Conservation (phyloP, 2,329 filamentous ascomycete genomes). For the Geosmithia putterillii region DNA sequence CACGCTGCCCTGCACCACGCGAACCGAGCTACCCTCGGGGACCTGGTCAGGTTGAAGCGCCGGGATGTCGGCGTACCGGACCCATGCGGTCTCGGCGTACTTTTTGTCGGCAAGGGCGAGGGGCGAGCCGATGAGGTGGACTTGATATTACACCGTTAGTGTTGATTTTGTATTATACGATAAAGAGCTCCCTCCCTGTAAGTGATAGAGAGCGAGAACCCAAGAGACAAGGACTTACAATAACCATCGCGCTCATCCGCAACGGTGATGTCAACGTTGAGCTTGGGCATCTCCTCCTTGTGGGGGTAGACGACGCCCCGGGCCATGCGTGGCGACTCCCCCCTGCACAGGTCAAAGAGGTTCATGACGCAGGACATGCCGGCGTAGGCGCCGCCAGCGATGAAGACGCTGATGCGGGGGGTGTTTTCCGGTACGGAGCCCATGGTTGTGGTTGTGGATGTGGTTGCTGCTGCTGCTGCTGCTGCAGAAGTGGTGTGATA, state of each 20-base stretch:
- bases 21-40: slow-evolving; percentile 35
- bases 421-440: neutral
- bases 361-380: slow-evolving; percentile 56
- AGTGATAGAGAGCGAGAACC: neutral
- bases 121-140: slow-evolving; percentile 65
- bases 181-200: neutral
- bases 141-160: slow-evolving; percentile 33
- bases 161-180: neutral
- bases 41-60: slow-evolving; percentile 37
- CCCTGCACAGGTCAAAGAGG: slow-evolving; percentile 52
- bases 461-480: neutral
- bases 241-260: slow-evolving; percentile 76
- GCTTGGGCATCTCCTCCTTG: slow-evolving; percentile 26
- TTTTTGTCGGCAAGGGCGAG: slow-evolving; percentile 53
- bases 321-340: slow-evolving; percentile 34
- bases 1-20: slow-evolving; percentile 54
- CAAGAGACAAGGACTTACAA: slow-evolving; percentile 37
- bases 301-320: slow-evolving; percentile 20
- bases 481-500: neutral
- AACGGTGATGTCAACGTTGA: slow-evolving; percentile 57
- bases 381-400: slow-evolving; percentile 62
- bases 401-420: slow-evolving; percentile 38
- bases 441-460: neutral
- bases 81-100: slow-evolving; percentile 59
- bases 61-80: slow-evolving; percentile 53